phyloP scores from a whole-genome alignment of 2,329 filamentous ascomycete species.

The Cladophialophora immunda region DNA sequence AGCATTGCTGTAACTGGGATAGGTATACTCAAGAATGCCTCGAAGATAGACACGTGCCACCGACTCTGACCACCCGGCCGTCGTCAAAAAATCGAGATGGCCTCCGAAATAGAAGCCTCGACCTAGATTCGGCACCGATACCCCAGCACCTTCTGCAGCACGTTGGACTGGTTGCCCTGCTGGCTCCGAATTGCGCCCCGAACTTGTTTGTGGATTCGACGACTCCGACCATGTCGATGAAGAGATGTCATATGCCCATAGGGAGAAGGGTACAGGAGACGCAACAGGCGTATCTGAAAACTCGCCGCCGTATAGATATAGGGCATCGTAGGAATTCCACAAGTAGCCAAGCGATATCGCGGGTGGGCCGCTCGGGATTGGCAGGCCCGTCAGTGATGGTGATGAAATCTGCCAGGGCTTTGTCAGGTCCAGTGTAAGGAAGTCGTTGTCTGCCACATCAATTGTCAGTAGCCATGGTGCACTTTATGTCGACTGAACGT shows the following conservation, averaged over 20 bases:
- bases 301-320: conserved; percentile 79
- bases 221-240: conserved; percentile 70
- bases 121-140: conserved; percentile 74
- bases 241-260: conserved; percentile 75
- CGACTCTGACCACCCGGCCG: conserved; percentile 73
- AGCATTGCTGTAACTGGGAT: conserved; percentile 72
- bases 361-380: conserved; percentile 73
- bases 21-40: conserved; percentile 78
- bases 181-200: conserved; percentile 68
- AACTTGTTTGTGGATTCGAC: conserved; percentile 66
- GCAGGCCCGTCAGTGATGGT: conserved; percentile 69
- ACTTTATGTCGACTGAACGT: conserved; percentile 44
- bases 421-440: conserved; percentile 75
- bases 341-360: conserved; percentile 76
- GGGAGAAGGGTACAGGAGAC: conserved; percentile 66
- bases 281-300: conserved; percentile 70
- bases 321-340: conserved; percentile 74
- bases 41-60: conserved; percentile 73
- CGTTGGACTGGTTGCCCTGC: conserved; percentile 68
- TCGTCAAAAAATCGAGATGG: conserved; percentile 72
- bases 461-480: conserved; percentile 11
- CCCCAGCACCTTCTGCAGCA: conserved; percentile 76
- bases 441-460: conserved; percentile 68
- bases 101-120: conserved; percentile 82
- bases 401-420: conserved; percentile 74